Base-by-base conservation (phyloP, 768 basidiomycete genomes). In the Dendrothele bispora region DNA sequence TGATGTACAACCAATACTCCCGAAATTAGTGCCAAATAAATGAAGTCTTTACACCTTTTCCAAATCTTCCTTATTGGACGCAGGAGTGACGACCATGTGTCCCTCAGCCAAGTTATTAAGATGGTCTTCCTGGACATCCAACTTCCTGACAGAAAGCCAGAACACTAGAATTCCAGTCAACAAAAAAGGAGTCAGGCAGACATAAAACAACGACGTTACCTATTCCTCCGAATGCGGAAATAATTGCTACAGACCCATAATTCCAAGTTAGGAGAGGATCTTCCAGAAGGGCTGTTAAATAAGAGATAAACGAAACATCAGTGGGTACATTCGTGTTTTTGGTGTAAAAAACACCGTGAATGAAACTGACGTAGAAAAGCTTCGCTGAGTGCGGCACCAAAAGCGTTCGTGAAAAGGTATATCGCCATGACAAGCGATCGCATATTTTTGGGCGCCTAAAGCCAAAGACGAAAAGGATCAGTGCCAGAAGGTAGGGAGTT, bases 391-490 rank as follows among this genome's bases (percentile, higher is more conserved):
- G 84, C 84, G 24, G 81, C 67, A 12, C 84, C 67, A 37, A 89
- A 34, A 2, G 87, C 83, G 18, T 62, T 72, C 60, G 65, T 82
- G 63, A 83, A 80, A 28, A 86, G 63, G 68, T 79, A 84, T 25
- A 83, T 49, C 25, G 80, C 70, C 86, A 89, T 89, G 47, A 94
- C 88, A 49, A 93, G 79, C 37, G 88, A 90, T 24, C 83, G 80
- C 92, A 93, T 93, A 67, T 88, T 88, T 64, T 73, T 82, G 12
- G 91, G 91, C n/a, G 90, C 91, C n/a, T n/a, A n/a, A n/a, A n/a
- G n/a, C n/a, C n/a, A n/a, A n/a, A n/a, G n/a, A n/a, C n/a, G n/a
- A n/a, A n/a, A n/a, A n/a, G n/a, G n/a, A n/a, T n/a, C n/a, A n/a
- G n/a, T n/a, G n/a, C n/a, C n/a, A n/a, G n/a, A n/a, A n/a, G n/a